Evolutionary conservation across 257 asterid species (phyloP).

Genomic region (Fraxinus americana): DNA sequence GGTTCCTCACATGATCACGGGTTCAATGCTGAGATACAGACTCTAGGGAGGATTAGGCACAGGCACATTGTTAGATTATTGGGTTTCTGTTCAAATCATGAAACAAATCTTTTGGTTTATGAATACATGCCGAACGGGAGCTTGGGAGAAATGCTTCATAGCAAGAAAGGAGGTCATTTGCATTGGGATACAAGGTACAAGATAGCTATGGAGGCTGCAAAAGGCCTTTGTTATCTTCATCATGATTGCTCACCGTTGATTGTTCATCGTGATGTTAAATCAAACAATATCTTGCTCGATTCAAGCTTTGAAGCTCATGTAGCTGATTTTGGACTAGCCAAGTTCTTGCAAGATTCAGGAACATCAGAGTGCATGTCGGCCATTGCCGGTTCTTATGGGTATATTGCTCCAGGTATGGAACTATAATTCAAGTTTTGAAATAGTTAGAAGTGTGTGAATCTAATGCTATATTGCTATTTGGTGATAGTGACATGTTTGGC

Average conservation of each 20-base stretch:
- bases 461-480: neutral
- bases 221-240: slow-evolving; percentile 37
- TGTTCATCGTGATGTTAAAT: slow-evolving; percentile 29
- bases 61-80: slow-evolving; percentile 34
- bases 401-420: slow-evolving; percentile 37
- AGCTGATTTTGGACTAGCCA: slow-evolving; percentile 39
- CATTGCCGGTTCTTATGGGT: slow-evolving; percentile 38
- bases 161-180: slow-evolving; percentile 35
- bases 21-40: slow-evolving; percentile 36
- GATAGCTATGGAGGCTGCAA: slow-evolving; percentile 37
- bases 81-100: slow-evolving; percentile 36
- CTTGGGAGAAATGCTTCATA: slow-evolving; percentile 35
- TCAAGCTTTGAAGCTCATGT: slow-evolving; percentile 36
- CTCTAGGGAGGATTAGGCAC: slow-evolving; percentile 35
- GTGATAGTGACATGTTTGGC: neutral
- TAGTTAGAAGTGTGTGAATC: neutral
- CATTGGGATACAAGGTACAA: slow-evolving; percentile 35
- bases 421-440: neutral
- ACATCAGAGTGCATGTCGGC: slow-evolving; percentile 44
- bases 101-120: slow-evolving; percentile 28
- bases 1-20: slow-evolving; percentile 38
- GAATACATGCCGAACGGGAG: slow-evolving; percentile 28
- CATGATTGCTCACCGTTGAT: slow-evolving; percentile 39
- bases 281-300: slow-evolving; percentile 28
- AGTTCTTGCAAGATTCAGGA: slow-evolving; percentile 26